phyloP scores from a whole-genome alignment of 2,329 filamentous ascomycete genomes.

The Emericellopsis atlantica region DNA sequence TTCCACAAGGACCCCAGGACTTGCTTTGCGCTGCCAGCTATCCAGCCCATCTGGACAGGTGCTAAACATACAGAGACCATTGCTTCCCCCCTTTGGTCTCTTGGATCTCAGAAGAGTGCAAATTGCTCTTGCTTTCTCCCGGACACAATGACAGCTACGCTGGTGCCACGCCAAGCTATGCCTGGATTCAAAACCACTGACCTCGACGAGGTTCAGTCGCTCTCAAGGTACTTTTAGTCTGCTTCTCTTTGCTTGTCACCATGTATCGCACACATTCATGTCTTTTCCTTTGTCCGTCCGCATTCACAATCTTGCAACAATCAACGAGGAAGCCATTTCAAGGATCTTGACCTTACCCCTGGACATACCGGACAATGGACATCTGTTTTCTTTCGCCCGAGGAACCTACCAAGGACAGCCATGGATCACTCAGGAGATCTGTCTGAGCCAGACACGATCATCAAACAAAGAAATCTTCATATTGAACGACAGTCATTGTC shows the following conservation, averaged over 20 bases:
- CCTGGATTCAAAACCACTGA: slow-evolving; percentile 40
- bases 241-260: slow-evolving; percentile 21
- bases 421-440: neutral
- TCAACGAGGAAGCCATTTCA: too few species aligned
- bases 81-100: slow-evolving; percentile 11
- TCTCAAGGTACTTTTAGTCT: slow-evolving; percentile 49
- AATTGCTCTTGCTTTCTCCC: slow-evolving; percentile 10
- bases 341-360: neutral
- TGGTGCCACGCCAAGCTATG: slow-evolving; percentile 37
- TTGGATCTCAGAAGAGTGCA: slow-evolving; percentile 12
- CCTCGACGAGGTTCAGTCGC: slow-evolving; percentile 46
- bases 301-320: slow-evolving; percentile 14
- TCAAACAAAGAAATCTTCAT: neutral
- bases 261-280: slow-evolving; percentile 4
- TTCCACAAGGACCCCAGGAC: slow-evolving; percentile 10
- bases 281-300: slow-evolving; percentile 14
- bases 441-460: slow-evolving; percentile 1
- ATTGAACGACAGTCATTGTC: too few species aligned
- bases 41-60: neutral
- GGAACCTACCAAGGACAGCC: neutral
- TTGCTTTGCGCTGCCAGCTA: slow-evolving; percentile 7
- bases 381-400: neutral
- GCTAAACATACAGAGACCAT: neutral
- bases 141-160: slow-evolving; percentile 35
- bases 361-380: neutral